phyloP scores from a whole-genome alignment of 2,329 filamentous ascomycete genomes.

The Calonectria henricotiae region DNA sequence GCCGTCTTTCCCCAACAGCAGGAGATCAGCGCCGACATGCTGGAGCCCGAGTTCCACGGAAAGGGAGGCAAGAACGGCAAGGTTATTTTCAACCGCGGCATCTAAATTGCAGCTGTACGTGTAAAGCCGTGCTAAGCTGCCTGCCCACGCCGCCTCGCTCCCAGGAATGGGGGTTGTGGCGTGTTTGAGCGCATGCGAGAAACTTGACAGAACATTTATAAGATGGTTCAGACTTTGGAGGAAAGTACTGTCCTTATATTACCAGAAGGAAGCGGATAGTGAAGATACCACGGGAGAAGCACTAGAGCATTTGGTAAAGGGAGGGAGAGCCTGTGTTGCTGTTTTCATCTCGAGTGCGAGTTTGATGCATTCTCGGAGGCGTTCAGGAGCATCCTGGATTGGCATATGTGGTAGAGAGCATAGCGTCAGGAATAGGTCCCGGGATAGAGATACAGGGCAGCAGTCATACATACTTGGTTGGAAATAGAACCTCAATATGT shows the following conservation, averaged over 20 bases:
- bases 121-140: neutral
- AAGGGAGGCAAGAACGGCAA: conserved; percentile 84
- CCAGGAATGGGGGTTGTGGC: neutral
- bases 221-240: neutral
- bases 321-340: conserved; percentile 25
- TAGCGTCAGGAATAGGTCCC: conserved; percentile 15
- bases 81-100: conserved; percentile 97
- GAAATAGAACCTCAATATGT: conserved; percentile 18
- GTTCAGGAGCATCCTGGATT: conserved; percentile 32
- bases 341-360: conserved; percentile 33
- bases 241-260: neutral
- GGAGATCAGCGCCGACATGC: conserved; percentile 79
- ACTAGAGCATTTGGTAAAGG: neutral
- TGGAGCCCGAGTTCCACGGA: conserved; percentile 91
- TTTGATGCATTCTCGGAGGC: conserved; percentile 34
- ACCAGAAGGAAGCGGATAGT: conserved; percentile 1
- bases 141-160: neutral
- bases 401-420: conserved; percentile 6
- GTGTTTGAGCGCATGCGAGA: neutral
- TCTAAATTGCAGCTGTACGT: conserved; percentile 66
- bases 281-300: conserved; percentile 13
- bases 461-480: conserved; percentile 3
- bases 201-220: conserved; percentile 3
- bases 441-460: conserved; percentile 22
- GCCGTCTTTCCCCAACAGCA: conserved; percentile 95